A percentile compares a stretch with the other conserved stretches of the same genome.
Evolutionary conservation across 2,329 filamentous ascomycete species (phyloP).

Genomic region (Pseudogymnoascus destructans): DNA sequence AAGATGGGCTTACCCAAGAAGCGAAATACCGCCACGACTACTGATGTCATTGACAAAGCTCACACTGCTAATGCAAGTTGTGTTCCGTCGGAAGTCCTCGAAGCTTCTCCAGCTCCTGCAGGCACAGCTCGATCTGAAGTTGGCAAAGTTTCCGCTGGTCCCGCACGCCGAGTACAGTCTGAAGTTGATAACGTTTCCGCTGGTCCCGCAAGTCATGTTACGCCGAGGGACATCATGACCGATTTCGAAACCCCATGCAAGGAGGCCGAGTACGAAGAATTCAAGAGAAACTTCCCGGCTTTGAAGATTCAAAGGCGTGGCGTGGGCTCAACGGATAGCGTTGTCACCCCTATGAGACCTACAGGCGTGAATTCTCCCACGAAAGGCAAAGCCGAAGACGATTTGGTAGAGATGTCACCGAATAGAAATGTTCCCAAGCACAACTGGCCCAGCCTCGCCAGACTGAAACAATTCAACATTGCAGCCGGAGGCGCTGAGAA

Average conservation of each 20-base stretch:
- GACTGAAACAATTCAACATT: background rate
- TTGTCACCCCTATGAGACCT: too few relatives aligned
- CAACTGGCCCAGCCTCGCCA: background rate
- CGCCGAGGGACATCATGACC: background rate
- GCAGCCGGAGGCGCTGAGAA: background rate
- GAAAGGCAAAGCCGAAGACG: background rate
- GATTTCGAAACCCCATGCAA: background rate
- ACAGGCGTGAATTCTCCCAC: background rate
- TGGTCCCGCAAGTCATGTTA: background rate
- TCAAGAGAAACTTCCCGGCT: background rate
- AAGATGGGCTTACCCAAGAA: background rate
- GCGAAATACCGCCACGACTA: background rate
- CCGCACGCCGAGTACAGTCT: background rate
- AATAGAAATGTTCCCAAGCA: background rate
- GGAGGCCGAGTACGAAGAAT: background rate
- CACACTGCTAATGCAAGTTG: background rate
- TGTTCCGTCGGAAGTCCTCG: background rate
- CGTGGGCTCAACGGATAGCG: background rate
- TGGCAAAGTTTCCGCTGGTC: background rate
- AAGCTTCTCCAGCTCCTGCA: background rate
- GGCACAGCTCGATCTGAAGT: background rate
- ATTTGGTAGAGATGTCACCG: background rate
- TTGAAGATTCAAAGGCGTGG: background rate
- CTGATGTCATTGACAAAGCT: background rate
- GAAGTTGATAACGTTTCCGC: background rate